A percentile compares a stretch with the other conserved stretches of the same genome.
These are phyloP conservation scores for Borealophlyctis nickersoniae DNA, from an alignment of 192 early-diverging fungal genomes.

Conservation along the genomic window DNA sequence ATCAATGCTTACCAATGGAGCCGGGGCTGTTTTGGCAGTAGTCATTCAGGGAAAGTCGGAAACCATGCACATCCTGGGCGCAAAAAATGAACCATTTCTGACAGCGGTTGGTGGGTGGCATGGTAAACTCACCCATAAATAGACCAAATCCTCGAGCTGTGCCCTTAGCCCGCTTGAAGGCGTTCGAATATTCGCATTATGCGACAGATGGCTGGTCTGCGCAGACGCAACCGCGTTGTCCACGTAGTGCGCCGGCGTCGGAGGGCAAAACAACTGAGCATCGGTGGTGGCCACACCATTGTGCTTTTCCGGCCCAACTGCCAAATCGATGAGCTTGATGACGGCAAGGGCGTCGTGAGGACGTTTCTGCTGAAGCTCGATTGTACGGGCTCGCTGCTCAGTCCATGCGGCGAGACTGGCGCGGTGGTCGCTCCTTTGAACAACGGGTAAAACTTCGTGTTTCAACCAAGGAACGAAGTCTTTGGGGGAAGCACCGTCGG, in stretches of 20 bases:
- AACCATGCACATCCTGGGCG: constrained; percentile 41
- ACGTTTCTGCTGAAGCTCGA: constrained; percentile 36
- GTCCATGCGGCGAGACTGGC: constrained; percentile 48
- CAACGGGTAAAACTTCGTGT: constrained; percentile 48
- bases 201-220: constrained; percentile 18
- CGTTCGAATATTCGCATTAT: no score
- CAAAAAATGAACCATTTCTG: not conserved
- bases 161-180: constrained; percentile 28
- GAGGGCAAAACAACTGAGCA: constrained; percentile 15
- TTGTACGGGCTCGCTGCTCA: constrained; percentile 46
- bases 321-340: constrained; percentile 38
- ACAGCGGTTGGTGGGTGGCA: not conserved
- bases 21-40: constrained; percentile 47
- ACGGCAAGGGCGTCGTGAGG: constrained; percentile 48
- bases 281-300: no score
- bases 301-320: not conserved
- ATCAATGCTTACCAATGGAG: constrained; percentile 33
- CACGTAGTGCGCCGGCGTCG: constrained; percentile 33
- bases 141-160: constrained; percentile 57
- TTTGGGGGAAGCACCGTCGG: constrained; percentile 29
- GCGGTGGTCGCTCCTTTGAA: constrained; percentile 29
- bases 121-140: constrained; percentile 50
- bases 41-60: constrained; percentile 44
- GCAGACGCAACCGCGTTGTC: constrained; percentile 22
- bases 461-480: constrained; percentile 48